These are phyloP conservation scores for Globisporangium recalcitrans DNA, from an alignment of 352 stramenopile species.

Conservation along the genomic window DNA sequence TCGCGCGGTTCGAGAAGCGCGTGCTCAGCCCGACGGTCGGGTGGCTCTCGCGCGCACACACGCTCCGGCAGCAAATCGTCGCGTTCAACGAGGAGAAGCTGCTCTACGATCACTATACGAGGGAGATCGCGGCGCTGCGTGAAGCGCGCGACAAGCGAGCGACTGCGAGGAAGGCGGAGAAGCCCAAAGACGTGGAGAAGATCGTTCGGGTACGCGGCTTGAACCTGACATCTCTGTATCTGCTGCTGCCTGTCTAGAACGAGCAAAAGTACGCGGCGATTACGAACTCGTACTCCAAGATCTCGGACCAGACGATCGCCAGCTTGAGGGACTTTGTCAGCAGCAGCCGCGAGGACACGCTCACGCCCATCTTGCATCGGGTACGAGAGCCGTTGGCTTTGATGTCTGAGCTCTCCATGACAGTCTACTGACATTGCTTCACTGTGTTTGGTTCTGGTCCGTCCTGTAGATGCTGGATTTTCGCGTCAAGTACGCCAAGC, in stretches of 20 bases:
- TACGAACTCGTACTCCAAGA: constrained; percentile 62
- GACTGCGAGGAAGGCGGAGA: constrained; percentile 45
- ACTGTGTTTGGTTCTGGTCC: background rate
- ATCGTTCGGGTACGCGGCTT: constrained; percentile 40
- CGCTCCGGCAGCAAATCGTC: constrained; percentile 40
- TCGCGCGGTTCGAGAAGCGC: constrained; percentile 50
- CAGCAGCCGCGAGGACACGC: constrained; percentile 45
- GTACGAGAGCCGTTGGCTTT: constrained; percentile 15
- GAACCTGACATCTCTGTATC: background rate
- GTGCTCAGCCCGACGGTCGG: constrained; percentile 50
- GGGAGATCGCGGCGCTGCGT: constrained; percentile 60
- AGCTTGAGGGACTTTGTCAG: constrained; percentile 59
- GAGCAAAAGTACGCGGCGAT: constrained; percentile 69
- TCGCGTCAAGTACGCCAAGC: constrained; percentile 51
- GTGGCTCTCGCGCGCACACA: constrained; percentile 44
- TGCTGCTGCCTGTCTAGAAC: constrained; percentile 25
- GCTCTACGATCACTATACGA: constrained; percentile 75
- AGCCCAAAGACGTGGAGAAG: constrained; percentile 71
- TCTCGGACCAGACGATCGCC: constrained; percentile 52
- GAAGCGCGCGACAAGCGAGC: constrained; percentile 62
- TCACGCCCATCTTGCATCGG: constrained; percentile 59
- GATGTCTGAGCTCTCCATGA: background rate
- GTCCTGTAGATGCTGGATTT: constrained; percentile 46
- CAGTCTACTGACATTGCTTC: background rate
- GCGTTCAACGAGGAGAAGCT: constrained; percentile 63